Base-by-base conservation (phyloP, 495 filamentous ascomycete genomes). In the Trichocladium antarcticum region DNA sequence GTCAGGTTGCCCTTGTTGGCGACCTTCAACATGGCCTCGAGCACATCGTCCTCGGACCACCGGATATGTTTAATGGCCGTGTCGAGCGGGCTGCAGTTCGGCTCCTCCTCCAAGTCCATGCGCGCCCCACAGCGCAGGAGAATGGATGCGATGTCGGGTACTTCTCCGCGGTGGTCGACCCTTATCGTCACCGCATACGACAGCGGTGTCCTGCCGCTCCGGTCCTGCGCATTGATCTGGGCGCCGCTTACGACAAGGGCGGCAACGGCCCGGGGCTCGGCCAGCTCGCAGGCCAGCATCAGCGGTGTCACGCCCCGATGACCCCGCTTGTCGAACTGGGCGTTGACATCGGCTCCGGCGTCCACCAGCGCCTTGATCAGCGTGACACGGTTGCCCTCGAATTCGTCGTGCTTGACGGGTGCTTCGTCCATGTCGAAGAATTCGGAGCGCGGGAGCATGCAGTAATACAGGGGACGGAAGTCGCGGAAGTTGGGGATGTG, bases 281-380 rank as follows among this genome's bases (percentile, higher is more conserved):
- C 56, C 22, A 57, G 48, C 42, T 61, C 56, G 41, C 56, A 58
- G n/a, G 59, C 59, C 11, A 61, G 38, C 59, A 61, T 61, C 9
- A 61, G 48, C 19, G 56, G 40, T 1, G 59, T 58, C 19, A 39
- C 53, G n/a, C 42, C 28, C 7, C 49, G 56, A 31, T 57, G 51
- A 29, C 46, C 40, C 28, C 52, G 51, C 41, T 58, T 56, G 49
- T 62, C 49, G 22, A 59, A 59, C 8, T 44, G 57, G 11, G 59
- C 56, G 15, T 62, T 53, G 3, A 59, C 51, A 15, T 59, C 45
- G 17, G 54, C 59, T 21, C 59, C 59, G 20, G 47, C 47, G 11
- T 56, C 54, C n/a, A 54, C 46, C 42, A 59, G 37, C 11, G 49
- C 51, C 34, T 56, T 49, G 51, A 62, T 57, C 42, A 62, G 47